A percentile compares a stretch with the other conserved stretches of the same genome.
These are phyloP conservation scores for Sphagnum magellanicum DNA, from an alignment of 228 moss, liverwort and hornwort species.

Conservation along the genomic window DNA sequence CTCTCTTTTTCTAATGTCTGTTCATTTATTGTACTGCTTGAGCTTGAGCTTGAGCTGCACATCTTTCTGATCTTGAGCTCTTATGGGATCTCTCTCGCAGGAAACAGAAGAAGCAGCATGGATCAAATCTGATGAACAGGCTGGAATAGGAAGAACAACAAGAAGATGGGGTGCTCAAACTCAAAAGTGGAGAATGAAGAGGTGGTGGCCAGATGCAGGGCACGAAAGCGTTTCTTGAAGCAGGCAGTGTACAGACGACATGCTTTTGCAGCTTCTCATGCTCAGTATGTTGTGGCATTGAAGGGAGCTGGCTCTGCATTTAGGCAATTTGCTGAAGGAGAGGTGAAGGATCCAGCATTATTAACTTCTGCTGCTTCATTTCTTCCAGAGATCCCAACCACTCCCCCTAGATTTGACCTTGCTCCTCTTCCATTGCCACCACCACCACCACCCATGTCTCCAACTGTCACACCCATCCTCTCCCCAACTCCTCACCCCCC, in stretches of 20 bases:
- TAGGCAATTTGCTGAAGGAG: constrained; percentile 71
- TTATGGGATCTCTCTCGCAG: too few species aligned
- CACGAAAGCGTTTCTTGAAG: constrained; percentile 71
- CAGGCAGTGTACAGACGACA: constrained; percentile 58
- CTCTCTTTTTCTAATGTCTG: too few species aligned
- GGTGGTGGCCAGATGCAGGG: constrained; percentile 71
- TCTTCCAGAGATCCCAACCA: constrained; percentile 39
- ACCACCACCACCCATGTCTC: constrained; percentile 15
- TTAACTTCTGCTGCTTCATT: constrained; percentile 11
- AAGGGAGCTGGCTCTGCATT: constrained; percentile 63
- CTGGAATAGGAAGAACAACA: not conserved
- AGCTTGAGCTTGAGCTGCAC: too few species aligned
- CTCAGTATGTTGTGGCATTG: constrained; percentile 50
- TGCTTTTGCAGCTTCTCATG: constrained; percentile 61
- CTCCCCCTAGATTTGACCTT: not conserved
- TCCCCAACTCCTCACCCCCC: constrained; percentile 20
- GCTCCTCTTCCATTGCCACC: constrained; percentile 10
- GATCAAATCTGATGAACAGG: too few species aligned
- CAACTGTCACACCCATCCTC: constrained; percentile 15
- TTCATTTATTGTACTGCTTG: too few species aligned
- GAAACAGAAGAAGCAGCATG: too few species aligned
- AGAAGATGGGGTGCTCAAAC: constrained; percentile 65
- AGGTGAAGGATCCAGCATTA: constrained; percentile 31
- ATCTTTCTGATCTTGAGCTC: too few species aligned
- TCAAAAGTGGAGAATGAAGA: constrained; percentile 84